Conservation (phyloP, 768 basidiomycete genomes). For the Cystofilobasidium ferigula region DNA sequence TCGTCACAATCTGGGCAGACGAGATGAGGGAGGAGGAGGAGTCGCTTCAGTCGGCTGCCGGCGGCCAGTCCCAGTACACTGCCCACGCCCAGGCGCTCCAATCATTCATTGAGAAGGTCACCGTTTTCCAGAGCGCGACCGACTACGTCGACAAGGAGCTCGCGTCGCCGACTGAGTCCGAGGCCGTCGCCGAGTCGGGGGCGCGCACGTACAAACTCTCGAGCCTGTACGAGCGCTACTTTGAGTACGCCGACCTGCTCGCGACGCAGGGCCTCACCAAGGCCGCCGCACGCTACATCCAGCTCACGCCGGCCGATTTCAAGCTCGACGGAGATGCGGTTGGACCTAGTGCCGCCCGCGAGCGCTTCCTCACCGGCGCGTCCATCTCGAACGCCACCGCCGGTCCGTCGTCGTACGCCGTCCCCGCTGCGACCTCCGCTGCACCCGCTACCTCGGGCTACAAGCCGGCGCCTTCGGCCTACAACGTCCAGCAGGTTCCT, state of each 20-base stretch:
- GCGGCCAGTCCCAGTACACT: constrained; percentile 46
- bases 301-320: constrained; percentile 68
- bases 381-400: constrained; percentile 20
- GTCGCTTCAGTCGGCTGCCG: constrained; percentile 36
- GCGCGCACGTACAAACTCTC: constrained; percentile 69
- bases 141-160: constrained; percentile 48
- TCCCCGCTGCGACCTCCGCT: constrained; percentile 37
- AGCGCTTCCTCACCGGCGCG: constrained; percentile 38
- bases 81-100: constrained; percentile 78
- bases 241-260: constrained; percentile 88
- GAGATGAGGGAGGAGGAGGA: constrained; percentile 80
- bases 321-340: constrained; percentile 47
- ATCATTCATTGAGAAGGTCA: constrained; percentile 90
- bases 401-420: constrained; percentile 11
- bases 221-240: constrained; percentile 78
- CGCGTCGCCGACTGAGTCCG: constrained; percentile 38
- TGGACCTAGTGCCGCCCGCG: constrained; percentile 29
- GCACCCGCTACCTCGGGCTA: constrained; percentile 5
- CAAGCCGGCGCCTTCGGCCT: not conserved
- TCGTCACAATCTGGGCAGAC: constrained; percentile 83
- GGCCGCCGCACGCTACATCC: constrained; percentile 68
- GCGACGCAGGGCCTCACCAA: constrained; percentile 79
- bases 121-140: constrained; percentile 77
- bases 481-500: constrained; percentile 7
- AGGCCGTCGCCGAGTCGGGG: constrained; percentile 43